Evolutionary conservation across 495 filamentous ascomycete genomes (phyloP).

Genomic region (Friedmanniomyces simplex): DNA sequence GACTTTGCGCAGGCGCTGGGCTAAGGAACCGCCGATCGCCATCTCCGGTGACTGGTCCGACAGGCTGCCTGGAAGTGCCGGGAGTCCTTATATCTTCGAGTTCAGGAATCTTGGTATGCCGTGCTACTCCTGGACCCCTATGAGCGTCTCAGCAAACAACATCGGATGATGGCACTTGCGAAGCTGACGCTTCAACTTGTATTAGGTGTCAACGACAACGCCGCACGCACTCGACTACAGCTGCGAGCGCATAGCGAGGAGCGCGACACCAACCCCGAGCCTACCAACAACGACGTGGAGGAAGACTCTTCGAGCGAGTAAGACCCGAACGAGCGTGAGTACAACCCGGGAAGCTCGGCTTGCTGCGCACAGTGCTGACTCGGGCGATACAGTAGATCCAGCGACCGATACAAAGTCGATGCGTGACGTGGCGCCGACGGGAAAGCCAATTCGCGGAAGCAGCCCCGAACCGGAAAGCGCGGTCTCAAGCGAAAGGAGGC

Average conservation of each 20-base stretch:
- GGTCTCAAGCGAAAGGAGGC: neutral
- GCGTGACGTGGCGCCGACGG: neutral
- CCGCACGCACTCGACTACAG: too few relatives aligned
- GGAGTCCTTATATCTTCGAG: neutral
- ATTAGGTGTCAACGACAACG: neutral
- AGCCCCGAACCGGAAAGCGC: neutral
- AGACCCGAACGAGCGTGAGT: neutral
- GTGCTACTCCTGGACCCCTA: neutral
- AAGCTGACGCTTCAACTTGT: neutral
- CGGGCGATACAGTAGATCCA: neutral
- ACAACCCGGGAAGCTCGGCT: neutral
- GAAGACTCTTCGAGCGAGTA: too few relatives aligned
- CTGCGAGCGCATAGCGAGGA: too few relatives aligned
- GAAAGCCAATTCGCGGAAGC: neutral
- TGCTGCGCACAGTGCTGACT: neutral
- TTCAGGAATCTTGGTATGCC: neutral
- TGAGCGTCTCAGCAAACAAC: neutral
- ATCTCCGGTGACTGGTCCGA: neutral
- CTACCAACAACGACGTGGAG: neutral
- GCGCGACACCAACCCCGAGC: too few relatives aligned
- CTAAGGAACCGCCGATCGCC: neutral
- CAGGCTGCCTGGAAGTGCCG: neutral
- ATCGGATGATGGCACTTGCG: neutral
- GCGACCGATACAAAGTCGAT: neutral
- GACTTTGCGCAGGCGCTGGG: neutral